phyloP scores from a whole-genome alignment of 2,329 filamentous ascomycete genomes.

The Colletotrichum sp. region DNA sequence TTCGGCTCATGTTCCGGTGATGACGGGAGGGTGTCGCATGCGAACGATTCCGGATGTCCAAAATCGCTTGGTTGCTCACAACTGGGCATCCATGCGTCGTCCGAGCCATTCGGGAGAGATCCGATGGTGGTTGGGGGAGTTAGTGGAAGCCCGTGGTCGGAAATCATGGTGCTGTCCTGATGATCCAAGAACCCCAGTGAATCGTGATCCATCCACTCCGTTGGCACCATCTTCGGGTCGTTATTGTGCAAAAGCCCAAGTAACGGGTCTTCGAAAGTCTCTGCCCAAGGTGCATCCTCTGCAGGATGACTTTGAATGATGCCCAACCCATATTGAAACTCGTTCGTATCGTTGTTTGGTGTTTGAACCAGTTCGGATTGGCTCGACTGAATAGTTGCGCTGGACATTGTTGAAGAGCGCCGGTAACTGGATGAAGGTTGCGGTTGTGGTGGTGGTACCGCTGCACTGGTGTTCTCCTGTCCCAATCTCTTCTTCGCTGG shows the following conservation, averaged over 20 bases:
- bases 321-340: slow-evolving; percentile 10
- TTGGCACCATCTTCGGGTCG: neutral
- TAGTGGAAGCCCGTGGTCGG: neutral
- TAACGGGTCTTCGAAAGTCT: slow-evolving; percentile 6
- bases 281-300: neutral
- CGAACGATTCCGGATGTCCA: neutral
- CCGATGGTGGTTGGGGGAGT: slow-evolving; percentile 5
- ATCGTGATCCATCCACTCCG: slow-evolving; percentile 7
- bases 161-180: neutral
- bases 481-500: slow-evolving; percentile 15
- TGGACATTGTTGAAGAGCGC: slow-evolving; percentile 6
- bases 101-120: neutral
- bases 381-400: neutral
- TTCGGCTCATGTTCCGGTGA: neutral
- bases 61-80: neutral
- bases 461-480: neutral
- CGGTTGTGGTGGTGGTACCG: neutral
- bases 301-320: slow-evolving; percentile 1
- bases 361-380: neutral
- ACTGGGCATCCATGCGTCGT: neutral
- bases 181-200: slow-evolving; percentile 6
- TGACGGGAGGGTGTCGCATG: neutral
- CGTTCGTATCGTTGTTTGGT: neutral
- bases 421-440: neutral
- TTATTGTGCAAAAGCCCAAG: neutral